Conservation (phyloP, 306 rosid genomes). For the Pterocarpus macrocarpus region DNA sequence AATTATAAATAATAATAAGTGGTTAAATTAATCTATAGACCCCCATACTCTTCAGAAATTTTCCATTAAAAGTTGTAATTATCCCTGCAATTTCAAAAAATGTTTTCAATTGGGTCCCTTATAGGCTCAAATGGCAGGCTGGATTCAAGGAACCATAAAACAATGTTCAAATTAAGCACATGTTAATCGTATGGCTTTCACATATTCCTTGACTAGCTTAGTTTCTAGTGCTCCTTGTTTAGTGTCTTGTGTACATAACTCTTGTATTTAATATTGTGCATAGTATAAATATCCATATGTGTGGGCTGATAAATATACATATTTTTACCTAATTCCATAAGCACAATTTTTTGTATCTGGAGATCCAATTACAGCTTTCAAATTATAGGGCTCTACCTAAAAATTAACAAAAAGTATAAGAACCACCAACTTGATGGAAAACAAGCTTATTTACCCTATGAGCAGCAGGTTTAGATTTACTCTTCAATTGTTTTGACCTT, state of each 20-base stretch:
- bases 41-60: not conserved
- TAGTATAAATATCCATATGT: not conserved
- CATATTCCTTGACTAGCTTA: not conserved
- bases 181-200: not conserved
- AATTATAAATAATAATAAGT: not conserved
- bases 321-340: not conserved
- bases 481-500: conserved; percentile 68
- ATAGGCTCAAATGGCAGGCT: not conserved
- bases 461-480: conserved; percentile 84
- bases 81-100: not conserved
- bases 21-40: not conserved
- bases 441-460: conserved; percentile 74
- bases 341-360: not conserved
- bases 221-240: not conserved
- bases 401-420: not conserved
- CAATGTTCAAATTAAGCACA: not conserved
- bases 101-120: not conserved
- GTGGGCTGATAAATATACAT: not conserved
- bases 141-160: not conserved
- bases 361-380: not conserved
- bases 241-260: not conserved
- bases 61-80: conserved; percentile 1
- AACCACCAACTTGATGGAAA: conserved; percentile 27
- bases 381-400: conserved; percentile 5
- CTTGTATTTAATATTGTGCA: not conserved